phyloP scores from a whole-genome alignment of 2,329 filamentous ascomycete genomes.

The Aureobasidium sp. region DNA sequence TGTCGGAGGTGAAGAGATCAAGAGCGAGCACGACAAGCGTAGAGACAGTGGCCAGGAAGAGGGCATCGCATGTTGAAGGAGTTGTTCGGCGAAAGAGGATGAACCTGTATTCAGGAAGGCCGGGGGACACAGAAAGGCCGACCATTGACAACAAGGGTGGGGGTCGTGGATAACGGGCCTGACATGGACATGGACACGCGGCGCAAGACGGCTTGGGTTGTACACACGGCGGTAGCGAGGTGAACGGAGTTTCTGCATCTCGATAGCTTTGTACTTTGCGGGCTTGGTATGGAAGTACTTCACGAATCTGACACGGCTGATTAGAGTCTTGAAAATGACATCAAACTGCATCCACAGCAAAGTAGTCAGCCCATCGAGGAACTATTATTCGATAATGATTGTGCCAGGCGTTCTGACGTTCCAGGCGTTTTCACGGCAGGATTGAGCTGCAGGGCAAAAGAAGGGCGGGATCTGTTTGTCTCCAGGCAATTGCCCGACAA shows the following conservation, averaged over 20 bases:
- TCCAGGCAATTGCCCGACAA: background rate
- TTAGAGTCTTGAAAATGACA: background rate
- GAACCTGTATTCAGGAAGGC: background rate
- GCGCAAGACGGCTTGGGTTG: background rate
- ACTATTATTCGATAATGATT: background rate
- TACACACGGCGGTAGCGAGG: background rate
- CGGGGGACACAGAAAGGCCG: background rate
- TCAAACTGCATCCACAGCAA: background rate
- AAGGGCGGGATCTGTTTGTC: no score
- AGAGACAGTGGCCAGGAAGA: background rate
- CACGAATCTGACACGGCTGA: background rate
- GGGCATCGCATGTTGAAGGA: background rate
- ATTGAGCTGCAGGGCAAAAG: background rate
- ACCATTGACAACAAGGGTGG: background rate
- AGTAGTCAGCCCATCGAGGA: background rate
- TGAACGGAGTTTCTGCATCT: background rate
- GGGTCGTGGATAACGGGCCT: background rate
- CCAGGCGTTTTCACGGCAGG: background rate
- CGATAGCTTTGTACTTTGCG: background rate
- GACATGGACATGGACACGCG: background rate
- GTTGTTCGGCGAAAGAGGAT: background rate
- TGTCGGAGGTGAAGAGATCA: constrained; percentile 34
- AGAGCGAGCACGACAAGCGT: constrained; percentile 16
- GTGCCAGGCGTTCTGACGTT: background rate
- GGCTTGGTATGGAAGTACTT: background rate